These are phyloP conservation scores for Leishmania guyanensis DNA, from an alignment of 208 protist species.

Conservation along the genomic window DNA sequence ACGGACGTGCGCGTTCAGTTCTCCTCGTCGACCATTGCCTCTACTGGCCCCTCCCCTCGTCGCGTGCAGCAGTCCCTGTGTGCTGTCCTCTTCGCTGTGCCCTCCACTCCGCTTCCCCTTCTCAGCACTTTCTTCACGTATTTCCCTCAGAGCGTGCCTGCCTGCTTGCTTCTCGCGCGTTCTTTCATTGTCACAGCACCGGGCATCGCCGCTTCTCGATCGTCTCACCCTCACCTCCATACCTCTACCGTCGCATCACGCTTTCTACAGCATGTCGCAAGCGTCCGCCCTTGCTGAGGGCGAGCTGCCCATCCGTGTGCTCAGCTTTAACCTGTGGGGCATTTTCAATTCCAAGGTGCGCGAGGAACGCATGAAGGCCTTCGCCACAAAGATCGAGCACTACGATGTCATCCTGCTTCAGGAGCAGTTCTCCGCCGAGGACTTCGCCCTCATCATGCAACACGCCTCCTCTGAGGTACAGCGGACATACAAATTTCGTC, in stretches of 20 bases:
- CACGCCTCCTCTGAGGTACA: conserved; percentile 44
- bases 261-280: conserved; percentile 1
- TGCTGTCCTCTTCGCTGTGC: neutral
- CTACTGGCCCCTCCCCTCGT: neutral
- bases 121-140: neutral
- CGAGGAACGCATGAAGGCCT: conserved; percentile 69
- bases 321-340: conserved; percentile 90
- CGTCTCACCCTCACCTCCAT: too few relatives aligned
- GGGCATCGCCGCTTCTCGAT: neutral
- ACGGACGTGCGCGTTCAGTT: neutral
- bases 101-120: neutral
- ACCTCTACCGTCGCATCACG: neutral
- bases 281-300: neutral
- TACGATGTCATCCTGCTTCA: conserved; percentile 89
- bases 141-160: neutral
- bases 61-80: neutral
- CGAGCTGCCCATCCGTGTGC: conserved; percentile 54
- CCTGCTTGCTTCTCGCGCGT: neutral
- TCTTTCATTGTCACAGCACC: neutral
- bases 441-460: conserved; percentile 71
- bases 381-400: conserved; percentile 73
- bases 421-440: conserved; percentile 79
- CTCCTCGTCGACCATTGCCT: too few relatives aligned
- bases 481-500: conserved; percentile 59
- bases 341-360: conserved; percentile 90